Conservation (phyloP, 768 basidiomycete species). For the Rubroboletus satanas region DNA sequence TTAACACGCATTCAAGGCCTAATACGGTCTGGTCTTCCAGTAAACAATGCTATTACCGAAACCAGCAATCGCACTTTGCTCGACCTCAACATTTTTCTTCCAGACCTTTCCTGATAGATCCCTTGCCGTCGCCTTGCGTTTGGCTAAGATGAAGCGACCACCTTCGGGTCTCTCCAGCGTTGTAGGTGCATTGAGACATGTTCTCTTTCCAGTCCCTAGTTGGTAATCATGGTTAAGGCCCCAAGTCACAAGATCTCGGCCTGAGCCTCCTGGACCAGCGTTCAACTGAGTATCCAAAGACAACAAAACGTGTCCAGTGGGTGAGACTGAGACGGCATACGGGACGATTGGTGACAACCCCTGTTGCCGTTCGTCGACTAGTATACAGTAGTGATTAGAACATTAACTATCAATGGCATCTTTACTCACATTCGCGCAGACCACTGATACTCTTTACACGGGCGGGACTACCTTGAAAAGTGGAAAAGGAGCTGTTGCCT, state of each 20-base stretch:
- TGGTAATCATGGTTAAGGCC: constrained; percentile 72
- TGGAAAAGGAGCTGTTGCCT: constrained; percentile 60
- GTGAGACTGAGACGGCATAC: constrained; percentile 60
- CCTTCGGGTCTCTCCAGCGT: constrained; percentile 49
- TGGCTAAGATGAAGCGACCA: constrained; percentile 56
- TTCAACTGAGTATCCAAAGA: constrained; percentile 60
- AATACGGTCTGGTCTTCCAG: constrained; percentile 50
- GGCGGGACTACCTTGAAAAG: constrained; percentile 63
- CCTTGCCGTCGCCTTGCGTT: constrained; percentile 47
- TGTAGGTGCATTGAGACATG: constrained; percentile 53
- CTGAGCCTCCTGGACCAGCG: constrained; percentile 46
- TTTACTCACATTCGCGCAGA: constrained; percentile 71
- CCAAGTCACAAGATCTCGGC: constrained; percentile 69
- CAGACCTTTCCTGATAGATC: constrained; percentile 60
- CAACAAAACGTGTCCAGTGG: constrained; percentile 72
- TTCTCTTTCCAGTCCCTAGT: constrained; percentile 69
- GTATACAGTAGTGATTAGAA: constrained; percentile 6
- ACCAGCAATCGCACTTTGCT: constrained; percentile 63
- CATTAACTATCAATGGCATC: not conserved
- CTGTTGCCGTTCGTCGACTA: constrained; percentile 63
- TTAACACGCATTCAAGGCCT: not conserved
- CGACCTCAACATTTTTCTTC: constrained; percentile 56
- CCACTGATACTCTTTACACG: constrained; percentile 80
- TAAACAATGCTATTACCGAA: constrained; percentile 63
- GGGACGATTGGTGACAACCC: constrained; percentile 64